These are phyloP conservation scores for Aureococcus anophagefferens DNA, from an alignment of 108 stramenopile species.

Conservation along the genomic window DNA sequence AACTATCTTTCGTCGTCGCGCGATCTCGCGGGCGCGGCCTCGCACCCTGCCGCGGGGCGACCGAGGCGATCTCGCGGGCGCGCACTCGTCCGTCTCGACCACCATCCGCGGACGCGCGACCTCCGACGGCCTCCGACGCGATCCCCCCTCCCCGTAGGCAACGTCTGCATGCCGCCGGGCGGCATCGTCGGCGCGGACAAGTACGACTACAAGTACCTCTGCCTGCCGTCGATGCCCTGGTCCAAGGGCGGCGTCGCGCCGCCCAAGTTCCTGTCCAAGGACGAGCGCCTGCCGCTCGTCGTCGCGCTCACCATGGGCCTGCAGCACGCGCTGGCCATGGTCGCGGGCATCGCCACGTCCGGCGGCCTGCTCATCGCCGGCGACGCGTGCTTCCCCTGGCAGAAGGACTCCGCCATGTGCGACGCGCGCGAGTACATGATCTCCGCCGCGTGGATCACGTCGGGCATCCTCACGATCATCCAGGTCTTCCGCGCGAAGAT, in stretches of 20 bases:
- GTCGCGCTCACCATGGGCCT: conserved; percentile 37
- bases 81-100: no score
- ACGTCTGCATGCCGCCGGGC: no score
- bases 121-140: no score
- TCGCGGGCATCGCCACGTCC: conserved; percentile 44
- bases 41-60: no score
- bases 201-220: conserved; percentile 16
- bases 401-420: conserved; percentile 4
- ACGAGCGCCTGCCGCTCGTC: not conserved
- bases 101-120: no score
- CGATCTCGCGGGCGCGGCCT: no score
- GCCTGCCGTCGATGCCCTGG: conserved; percentile 11
- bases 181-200: not conserved
- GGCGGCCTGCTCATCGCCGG: conserved; percentile 27
- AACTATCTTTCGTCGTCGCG: no score
- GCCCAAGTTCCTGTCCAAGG: not conserved
- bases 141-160: no score
- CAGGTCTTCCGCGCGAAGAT: conserved; percentile 53
- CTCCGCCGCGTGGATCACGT: conserved; percentile 54
- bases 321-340: conserved; percentile 70
- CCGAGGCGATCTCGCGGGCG: no score
- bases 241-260: not conserved
- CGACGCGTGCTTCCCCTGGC: conserved; percentile 34
- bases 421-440: conserved; percentile 45
- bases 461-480: conserved; percentile 56